These are phyloP conservation scores for Infundibulicybe gibba DNA, from an alignment of 768 basidiomycete species.

Conservation along the genomic window DNA sequence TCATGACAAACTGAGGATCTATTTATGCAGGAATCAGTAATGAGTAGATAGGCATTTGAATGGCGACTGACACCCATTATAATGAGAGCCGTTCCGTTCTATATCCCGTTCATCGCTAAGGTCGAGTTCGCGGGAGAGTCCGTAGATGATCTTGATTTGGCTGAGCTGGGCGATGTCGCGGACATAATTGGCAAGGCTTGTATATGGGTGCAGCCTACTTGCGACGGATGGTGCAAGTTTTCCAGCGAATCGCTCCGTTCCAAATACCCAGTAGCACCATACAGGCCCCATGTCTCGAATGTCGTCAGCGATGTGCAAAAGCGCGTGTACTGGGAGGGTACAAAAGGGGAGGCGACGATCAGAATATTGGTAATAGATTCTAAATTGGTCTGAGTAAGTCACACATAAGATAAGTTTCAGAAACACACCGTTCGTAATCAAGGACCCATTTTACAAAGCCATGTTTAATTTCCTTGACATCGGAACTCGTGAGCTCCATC, in stretches of 20 bases:
- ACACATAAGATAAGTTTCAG: background rate
- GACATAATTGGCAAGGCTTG: constrained; percentile 21
- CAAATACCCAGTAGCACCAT: constrained; percentile 34
- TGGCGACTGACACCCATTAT: background rate
- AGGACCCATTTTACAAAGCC: constrained; percentile 26
- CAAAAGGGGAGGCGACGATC: constrained; percentile 19
- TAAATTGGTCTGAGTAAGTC: constrained; percentile 1
- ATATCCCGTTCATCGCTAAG: constrained; percentile 4
- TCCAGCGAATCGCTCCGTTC: constrained; percentile 35
- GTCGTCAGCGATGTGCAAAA: constrained; percentile 28
- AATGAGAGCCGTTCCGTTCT: no score
- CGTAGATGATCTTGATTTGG: constrained; percentile 23
- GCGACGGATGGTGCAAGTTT: constrained; percentile 18
- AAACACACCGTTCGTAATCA: constrained; percentile 25
- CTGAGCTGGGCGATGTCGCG: constrained; percentile 24
- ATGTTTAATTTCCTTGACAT: constrained; percentile 12
- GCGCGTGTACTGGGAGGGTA: constrained; percentile 25
- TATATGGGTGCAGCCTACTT: constrained; percentile 27
- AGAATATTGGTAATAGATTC: constrained; percentile 23
- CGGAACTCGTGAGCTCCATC: constrained; percentile 16
- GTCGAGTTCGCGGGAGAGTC: constrained; percentile 17
- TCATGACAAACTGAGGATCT: background rate
- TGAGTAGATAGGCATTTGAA: constrained; percentile 7
- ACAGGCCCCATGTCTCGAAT: constrained; percentile 30
- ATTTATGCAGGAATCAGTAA: background rate